Conservation (phyloP, 169 alveolate species). For the Toxoplasma gondii region DNA sequence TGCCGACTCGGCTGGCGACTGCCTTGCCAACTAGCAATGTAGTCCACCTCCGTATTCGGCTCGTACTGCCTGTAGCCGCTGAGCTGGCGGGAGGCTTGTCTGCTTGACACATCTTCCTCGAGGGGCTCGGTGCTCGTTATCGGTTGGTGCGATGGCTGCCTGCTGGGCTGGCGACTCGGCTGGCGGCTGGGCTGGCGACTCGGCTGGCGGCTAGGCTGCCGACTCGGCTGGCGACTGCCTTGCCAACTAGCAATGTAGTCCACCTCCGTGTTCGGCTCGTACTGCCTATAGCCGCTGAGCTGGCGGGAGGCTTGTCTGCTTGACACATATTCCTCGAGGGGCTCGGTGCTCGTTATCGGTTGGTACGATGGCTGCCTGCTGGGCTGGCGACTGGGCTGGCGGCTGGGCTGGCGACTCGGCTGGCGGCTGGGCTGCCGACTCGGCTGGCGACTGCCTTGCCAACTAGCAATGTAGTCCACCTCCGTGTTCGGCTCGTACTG, state of each 20-base stretch:
- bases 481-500: no score
- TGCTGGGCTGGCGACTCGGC: conserved; percentile 13
- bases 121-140: neutral
- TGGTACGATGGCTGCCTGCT: neutral
- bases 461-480: no score
- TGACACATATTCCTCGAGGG: no score
- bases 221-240: conserved; percentile 34
- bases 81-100: neutral
- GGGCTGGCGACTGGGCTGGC: conserved; percentile 20
- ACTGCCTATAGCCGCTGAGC: no score
- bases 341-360: neutral
- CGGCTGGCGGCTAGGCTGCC: conserved; percentile 27
- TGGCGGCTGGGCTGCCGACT: neutral
- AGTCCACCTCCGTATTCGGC: no score
- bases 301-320: no score
- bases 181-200: neutral
- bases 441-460: no score
- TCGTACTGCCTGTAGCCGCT: neutral
- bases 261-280: no score
- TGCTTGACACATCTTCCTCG: neutral
- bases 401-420: conserved; percentile 16
- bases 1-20: no score
- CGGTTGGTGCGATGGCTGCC: neutral
- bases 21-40: no score
- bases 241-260: no score